Percentiles rank a stretch among this genome's conserved stretches.
Conservation (phyloP, 2,329 filamentous ascomycete species). For the Dactylonectria estremocensis region DNA sequence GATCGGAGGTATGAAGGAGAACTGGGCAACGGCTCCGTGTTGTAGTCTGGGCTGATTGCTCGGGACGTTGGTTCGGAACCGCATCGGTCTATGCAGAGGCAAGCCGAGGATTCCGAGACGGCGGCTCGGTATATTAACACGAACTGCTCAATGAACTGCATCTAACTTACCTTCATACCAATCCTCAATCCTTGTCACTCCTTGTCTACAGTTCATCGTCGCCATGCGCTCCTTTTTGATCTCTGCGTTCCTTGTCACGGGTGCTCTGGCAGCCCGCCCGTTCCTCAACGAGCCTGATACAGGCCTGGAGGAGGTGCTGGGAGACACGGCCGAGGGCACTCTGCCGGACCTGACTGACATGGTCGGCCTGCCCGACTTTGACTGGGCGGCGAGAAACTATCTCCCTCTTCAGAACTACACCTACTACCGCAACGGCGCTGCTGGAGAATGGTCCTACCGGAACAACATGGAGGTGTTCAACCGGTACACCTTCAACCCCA, state of each 20-base stretch:
- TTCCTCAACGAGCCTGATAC: slow-evolving; percentile 62
- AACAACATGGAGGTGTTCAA: slow-evolving; percentile 69
- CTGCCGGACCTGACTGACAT: slow-evolving; percentile 60
- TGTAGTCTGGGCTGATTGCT: no score
- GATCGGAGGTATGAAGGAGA: no score
- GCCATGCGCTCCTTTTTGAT: slow-evolving; percentile 24
- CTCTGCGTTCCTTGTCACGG: slow-evolving; percentile 42
- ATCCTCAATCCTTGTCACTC: background rate
- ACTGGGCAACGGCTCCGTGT: no score
- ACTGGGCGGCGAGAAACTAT: slow-evolving; percentile 64
- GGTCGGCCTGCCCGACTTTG: slow-evolving; percentile 66
- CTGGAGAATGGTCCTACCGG: slow-evolving; percentile 67
- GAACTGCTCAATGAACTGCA: no score
- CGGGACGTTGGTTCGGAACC: no score
- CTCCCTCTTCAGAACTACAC: slow-evolving; percentile 63
- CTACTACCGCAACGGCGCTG: slow-evolving; percentile 61
- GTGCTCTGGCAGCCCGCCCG: slow-evolving; percentile 55
- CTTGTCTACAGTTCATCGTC: background rate
- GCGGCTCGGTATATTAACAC: no score
- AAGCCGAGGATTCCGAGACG: no score
- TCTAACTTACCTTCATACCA: no score
- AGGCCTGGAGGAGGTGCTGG: slow-evolving; percentile 55
- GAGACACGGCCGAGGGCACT: slow-evolving; percentile 47
- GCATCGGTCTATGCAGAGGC: no score
- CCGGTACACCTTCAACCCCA: slow-evolving; percentile 61